A percentile compares a stretch with the other conserved stretches of the same genome.
Conservation (phyloP, 805 yeast species). For the Pichia rugopelliculosa region DNA sequence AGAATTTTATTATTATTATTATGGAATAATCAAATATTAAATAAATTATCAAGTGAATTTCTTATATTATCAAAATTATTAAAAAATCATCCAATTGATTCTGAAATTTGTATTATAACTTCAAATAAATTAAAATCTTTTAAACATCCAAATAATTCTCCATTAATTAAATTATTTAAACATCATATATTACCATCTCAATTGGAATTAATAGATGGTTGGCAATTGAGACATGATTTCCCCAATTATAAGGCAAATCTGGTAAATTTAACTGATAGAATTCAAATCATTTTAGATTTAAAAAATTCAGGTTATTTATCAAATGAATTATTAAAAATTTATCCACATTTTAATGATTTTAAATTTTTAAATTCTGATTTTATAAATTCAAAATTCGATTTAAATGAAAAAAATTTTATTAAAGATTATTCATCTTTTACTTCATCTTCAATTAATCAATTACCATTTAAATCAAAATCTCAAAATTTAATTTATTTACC, state of each 20-base stretch:
- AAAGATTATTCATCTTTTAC: conserved; percentile 28
- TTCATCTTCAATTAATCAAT: conserved; percentile 16
- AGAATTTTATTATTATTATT: conserved; percentile 22
- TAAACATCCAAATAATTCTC: conserved; percentile 5
- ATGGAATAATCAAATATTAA: conserved; percentile 26
- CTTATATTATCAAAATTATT: conserved; percentile 13
- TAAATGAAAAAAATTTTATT: conserved; percentile 21
- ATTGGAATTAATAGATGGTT: conserved; percentile 28
- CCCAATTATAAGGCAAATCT: conserved; percentile 23
- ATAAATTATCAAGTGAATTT: conserved; percentile 23
- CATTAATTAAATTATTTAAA: conserved; percentile 9
- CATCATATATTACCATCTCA: conserved; percentile 21
- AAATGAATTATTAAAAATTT: conserved; percentile 8
- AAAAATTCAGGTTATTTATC: conserved; percentile 20
- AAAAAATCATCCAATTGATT: conserved; percentile 7
- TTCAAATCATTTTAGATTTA: conserved; percentile 19
- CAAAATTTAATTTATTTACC: conserved; percentile 25
- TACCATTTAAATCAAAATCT: conserved; percentile 24
- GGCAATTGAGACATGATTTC: conserved; percentile 27
- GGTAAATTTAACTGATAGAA: conserved; percentile 20
- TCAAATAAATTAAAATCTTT: conserved; percentile 22
- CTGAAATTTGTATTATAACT: conserved; percentile 23
- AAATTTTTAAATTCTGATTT: conserved; percentile 18
- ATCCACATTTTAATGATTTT: conserved; percentile 20
- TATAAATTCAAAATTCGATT: conserved; percentile 14